A percentile compares a stretch with the other conserved stretches of the same genome.
phyloP scores from a whole-genome alignment of 345 rosid genomes.

The Salix viminalis region DNA sequence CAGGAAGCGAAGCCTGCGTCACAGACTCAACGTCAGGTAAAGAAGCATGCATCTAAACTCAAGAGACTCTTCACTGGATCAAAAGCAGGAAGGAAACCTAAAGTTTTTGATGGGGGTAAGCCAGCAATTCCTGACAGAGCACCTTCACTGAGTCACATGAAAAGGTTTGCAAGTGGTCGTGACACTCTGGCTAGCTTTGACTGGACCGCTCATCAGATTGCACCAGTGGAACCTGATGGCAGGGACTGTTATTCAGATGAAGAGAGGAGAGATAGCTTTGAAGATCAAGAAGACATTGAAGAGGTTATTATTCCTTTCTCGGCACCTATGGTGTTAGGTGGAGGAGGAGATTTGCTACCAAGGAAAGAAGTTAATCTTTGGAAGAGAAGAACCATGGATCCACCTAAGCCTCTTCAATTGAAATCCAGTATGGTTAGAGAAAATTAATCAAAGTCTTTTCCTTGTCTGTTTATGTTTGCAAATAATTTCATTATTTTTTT shows the following conservation, averaged over 20 bases:
- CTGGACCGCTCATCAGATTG: constrained; percentile 62
- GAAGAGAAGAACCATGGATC: constrained; percentile 83
- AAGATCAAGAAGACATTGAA: constrained; percentile 31
- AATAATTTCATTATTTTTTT: not conserved
- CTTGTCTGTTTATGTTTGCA: not conserved
- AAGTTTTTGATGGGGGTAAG: not conserved
- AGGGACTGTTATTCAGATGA: constrained; percentile 52
- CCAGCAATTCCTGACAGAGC: constrained; percentile 27
- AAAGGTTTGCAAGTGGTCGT: constrained; percentile 69
- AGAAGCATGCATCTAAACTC: constrained; percentile 36
- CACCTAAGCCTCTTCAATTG: constrained; percentile 67
- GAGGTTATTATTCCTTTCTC: constrained; percentile 60
- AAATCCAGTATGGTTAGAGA: constrained; percentile 12
- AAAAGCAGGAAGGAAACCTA: constrained; percentile 25
- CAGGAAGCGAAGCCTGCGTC: constrained; percentile 14
- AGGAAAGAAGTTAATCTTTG: constrained; percentile 76
- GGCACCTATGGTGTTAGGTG: constrained; percentile 52
- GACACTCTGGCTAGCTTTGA: constrained; percentile 53
- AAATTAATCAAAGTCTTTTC: not conserved
- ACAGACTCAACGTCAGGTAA: constrained; percentile 8
- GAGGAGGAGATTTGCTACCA: constrained; percentile 37
- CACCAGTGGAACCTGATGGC: constrained; percentile 38
- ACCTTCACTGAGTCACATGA: constrained; percentile 72
- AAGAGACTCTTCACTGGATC: constrained; percentile 36
- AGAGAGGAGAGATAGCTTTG: constrained; percentile 24